phyloP scores from a whole-genome alignment of 148 eudicot species.

The Silene conica region DNA sequence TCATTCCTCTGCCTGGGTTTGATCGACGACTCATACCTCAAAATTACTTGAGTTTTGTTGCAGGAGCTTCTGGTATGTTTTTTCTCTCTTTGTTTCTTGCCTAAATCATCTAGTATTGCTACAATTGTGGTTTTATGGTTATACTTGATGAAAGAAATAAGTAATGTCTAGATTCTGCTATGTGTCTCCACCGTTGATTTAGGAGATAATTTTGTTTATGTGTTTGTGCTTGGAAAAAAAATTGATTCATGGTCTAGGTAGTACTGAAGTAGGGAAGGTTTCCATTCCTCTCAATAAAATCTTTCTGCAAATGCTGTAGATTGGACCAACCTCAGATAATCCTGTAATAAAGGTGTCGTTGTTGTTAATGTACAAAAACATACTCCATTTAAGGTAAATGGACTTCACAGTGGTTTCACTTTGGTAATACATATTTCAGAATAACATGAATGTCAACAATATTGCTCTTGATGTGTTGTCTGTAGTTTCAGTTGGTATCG shows the following conservation, averaged over 20 bases:
- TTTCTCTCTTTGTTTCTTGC: neutral
- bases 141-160: neutral
- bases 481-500: neutral
- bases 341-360: neutral
- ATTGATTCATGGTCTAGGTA: neutral
- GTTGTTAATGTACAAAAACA: neutral
- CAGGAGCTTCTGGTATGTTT: slow-evolving; percentile 78
- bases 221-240: neutral
- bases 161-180: neutral
- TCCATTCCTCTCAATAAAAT: neutral
- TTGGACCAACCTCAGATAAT: neutral
- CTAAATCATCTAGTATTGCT: neutral
- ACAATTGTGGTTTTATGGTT: neutral
- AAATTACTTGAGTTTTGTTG: slow-evolving; percentile 73
- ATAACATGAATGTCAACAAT: neutral
- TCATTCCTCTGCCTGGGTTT: slow-evolving; percentile 93
- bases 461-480: neutral
- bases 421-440: neutral
- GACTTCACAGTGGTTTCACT: neutral
- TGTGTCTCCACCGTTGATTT: neutral
- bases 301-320: neutral
- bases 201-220: neutral
- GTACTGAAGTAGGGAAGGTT: neutral
- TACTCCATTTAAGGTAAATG: neutral
- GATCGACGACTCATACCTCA: slow-evolving; percentile 86